Evolutionary conservation across 192 early-diverging fungal genomes (phyloP), one percentile per base, ranked within the genome.

Genomic region (Podila minutissima): DNA sequence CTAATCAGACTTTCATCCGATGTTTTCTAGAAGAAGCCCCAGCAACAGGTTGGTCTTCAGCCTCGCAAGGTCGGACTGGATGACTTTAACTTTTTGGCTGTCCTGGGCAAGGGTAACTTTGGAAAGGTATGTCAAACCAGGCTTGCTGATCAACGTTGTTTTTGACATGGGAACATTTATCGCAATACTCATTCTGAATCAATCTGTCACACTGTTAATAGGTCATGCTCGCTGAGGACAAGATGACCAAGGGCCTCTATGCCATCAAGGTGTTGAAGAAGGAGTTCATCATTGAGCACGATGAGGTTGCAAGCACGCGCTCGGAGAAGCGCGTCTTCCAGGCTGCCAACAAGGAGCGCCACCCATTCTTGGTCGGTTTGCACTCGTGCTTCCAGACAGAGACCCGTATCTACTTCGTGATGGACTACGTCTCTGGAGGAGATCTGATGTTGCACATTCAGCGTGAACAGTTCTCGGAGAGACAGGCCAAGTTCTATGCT

Each of bases 361-460:
- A 97, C 74, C 97, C 98, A 35, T 99, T 99, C 91, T 86, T 99
- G 51, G 92, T 98, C 62, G 96, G 96, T 31, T 84, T 99, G 64
- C 97, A 99, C 82, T 97, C 96, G 17, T 97, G 96, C 83, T 98
- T 98, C 89, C 96, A 98, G 82, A 96, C 95, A 2, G 93, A 96
- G 63, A 95, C 93, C 50, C 87, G 97, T 64, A 92, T 99, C 49
- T 99, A 97, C 84, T 98, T 98, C 84, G 97, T 98, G 13, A 98
- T 97, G 95, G 98, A 99, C 72, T 99, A 96, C 85, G 95, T 98
- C 48, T 91, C 90, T 29, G 98, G 98, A 71, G 98, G 98, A 59
- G 98, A 99, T 84, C 82, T 99, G 82, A 98, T 99, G 96, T 95
- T 96, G 90, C 97, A 98, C 81, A 97, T 99, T 64, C 97, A 98